Conservation (phyloP, 495 filamentous ascomycete genomes). For the Aspergillus kassunensis region DNA sequence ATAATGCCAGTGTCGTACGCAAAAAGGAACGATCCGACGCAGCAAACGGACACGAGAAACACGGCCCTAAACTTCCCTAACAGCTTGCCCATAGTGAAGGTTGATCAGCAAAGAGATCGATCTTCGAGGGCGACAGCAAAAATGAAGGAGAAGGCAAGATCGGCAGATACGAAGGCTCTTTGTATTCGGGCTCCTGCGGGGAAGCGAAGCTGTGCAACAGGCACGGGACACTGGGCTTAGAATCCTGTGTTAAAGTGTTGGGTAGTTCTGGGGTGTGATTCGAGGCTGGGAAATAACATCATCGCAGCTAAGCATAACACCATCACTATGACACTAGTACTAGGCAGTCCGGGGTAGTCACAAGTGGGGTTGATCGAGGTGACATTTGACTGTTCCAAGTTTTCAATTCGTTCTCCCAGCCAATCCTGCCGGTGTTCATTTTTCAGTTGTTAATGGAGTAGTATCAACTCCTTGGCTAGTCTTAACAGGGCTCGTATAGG, state of each 20-base stretch:
- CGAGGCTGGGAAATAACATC: background rate
- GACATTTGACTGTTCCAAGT: too few relatives aligned
- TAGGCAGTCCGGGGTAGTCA: background rate
- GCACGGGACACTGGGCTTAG: background rate
- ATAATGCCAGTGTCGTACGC: constrained; percentile 38
- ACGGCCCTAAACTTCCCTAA: constrained; percentile 12
- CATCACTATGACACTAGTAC: background rate
- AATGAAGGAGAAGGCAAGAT: background rate
- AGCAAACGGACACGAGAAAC: constrained; percentile 16
- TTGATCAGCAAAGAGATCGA: background rate
- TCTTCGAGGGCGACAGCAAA: background rate
- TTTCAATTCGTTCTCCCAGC: too few relatives aligned
- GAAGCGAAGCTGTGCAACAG: background rate
- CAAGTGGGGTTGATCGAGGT: background rate
- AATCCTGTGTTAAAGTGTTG: background rate
- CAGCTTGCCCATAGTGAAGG: constrained; percentile 12
- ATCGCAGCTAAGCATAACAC: constrained; percentile 7
- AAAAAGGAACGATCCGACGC: constrained; percentile 30
- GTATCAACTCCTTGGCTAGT: background rate
- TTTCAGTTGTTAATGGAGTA: background rate
- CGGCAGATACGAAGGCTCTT: background rate
- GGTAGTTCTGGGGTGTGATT: background rate
- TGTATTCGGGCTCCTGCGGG: background rate
- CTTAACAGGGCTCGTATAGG: background rate
- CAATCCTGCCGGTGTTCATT: background rate